Evolutionary conservation across 1,139 yeast genomes (phyloP).

Genomic region (Lodderomyces orthopsilosis): DNA sequence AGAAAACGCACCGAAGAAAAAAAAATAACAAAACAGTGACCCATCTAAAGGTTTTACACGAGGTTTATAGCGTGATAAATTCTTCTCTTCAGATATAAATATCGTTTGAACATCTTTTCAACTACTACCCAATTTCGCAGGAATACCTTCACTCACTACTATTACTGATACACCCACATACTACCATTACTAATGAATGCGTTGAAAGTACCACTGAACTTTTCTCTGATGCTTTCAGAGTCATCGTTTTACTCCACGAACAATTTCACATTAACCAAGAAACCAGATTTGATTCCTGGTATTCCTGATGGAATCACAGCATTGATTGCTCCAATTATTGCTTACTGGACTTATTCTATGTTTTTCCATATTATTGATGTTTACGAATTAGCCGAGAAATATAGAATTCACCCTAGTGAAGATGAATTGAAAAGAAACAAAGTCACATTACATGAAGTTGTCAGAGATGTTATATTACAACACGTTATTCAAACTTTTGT

Average conservation of each 20-base stretch:
- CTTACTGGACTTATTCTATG: constrained; percentile 77
- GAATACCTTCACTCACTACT: neutral
- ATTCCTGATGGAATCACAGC: constrained; percentile 75
- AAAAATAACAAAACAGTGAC: neutral
- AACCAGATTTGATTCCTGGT: constrained; percentile 31
- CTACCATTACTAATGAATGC: neutral
- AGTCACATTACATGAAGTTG: constrained; percentile 65
- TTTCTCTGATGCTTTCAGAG: constrained; percentile 15
- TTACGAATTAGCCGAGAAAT: constrained; percentile 70
- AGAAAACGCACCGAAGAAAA: neutral
- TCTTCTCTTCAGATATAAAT: too few species aligned
- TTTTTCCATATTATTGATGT: constrained; percentile 75
- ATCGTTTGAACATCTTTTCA: neutral
- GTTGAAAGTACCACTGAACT: constrained; percentile 11
- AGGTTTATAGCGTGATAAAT: neutral
- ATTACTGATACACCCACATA: neutral
- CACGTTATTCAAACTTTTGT: constrained; percentile 76
- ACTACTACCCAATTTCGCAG: neutral
- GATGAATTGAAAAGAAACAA: constrained; percentile 76
- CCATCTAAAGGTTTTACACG: too few species aligned
- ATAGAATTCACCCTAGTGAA: constrained; percentile 88
- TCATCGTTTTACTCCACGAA: constrained; percentile 10
- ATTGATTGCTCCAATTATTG: constrained; percentile 68
- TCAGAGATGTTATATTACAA: constrained; percentile 79
- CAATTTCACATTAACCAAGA: constrained; percentile 8